Percentiles rank a stretch among this genome's conserved stretches.
These are phyloP conservation scores for Anthracocystis walkeri DNA, from an alignment of 1,284 basidiomycete species.

Conservation along the genomic window DNA sequence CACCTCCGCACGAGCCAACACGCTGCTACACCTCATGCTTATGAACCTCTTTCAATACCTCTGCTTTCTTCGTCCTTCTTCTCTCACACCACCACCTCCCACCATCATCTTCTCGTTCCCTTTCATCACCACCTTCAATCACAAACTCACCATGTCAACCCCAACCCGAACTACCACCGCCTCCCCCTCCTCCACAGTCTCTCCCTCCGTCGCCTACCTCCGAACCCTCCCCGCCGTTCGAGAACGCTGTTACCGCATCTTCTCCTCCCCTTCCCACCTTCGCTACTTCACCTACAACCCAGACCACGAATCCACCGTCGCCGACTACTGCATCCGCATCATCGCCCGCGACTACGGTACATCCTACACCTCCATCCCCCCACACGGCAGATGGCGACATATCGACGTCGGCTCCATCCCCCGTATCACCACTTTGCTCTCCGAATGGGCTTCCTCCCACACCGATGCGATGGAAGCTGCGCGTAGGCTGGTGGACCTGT, in stretches of 20 bases:
- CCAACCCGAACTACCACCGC: neutral
- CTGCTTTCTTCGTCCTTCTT: neutral
- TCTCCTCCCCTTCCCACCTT: conserved; percentile 76
- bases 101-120: neutral
- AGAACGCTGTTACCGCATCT: conserved; percentile 83
- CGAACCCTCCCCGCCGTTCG: conserved; percentile 88
- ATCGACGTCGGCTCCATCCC: conserved; percentile 71
- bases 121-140: neutral
- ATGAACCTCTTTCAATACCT: neutral
- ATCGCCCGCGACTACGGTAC: conserved; percentile 88
- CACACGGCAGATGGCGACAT: conserved; percentile 91
- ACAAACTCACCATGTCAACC: neutral
- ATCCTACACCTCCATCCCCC: conserved; percentile 81
- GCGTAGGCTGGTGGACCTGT: conserved; percentile 83
- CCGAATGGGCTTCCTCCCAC: conserved; percentile 31
- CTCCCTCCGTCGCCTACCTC: conserved; percentile 72
- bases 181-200: conserved; percentile 11
- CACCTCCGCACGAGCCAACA: conserved; percentile 30
- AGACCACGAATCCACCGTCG: conserved; percentile 78
- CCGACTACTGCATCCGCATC: conserved; percentile 83
- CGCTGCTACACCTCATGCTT: too few species aligned
- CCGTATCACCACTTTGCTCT: conserved; percentile 52
- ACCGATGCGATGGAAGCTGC: conserved; percentile 50
- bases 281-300: conserved; percentile 86
- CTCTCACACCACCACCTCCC: neutral